phyloP scores from a whole-genome alignment of 805 yeast species.

The Maudiozyma saulgeensis region DNA sequence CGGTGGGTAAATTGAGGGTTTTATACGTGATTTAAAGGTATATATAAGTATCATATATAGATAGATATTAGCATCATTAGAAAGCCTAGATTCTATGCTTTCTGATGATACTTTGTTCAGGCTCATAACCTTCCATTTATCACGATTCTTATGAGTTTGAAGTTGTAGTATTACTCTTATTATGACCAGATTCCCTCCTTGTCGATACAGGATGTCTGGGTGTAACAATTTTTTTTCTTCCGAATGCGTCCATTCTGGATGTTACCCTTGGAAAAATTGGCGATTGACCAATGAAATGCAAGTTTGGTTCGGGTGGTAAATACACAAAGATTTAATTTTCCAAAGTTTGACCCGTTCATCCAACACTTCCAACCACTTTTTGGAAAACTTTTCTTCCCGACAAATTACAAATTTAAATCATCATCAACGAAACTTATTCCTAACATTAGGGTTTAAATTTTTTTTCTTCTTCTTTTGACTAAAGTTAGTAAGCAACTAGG shows the following conservation, averaged over 20 bases:
- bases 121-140: background rate
- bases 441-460: conserved; percentile 1
- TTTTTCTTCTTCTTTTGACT: background rate
- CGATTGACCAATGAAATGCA: conserved; percentile 17
- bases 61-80: background rate
- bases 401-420: background rate
- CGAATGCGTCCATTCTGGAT: background rate
- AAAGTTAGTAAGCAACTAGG: background rate
- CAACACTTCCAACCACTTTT: conserved; percentile 5
- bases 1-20: background rate
- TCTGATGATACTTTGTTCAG: background rate
- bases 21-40: background rate
- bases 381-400: background rate
- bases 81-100: background rate
- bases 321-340: conserved; percentile 8
- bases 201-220: background rate
- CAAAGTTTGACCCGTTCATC: conserved; percentile 2
- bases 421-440: conserved; percentile 1
- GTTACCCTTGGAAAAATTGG: conserved; percentile 7
- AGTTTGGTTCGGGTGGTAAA: conserved; percentile 1
- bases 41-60: background rate
- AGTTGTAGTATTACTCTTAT: background rate
- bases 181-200: background rate
- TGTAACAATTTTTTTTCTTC: background rate
- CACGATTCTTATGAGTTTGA: background rate